Evolutionary conservation across 192 early-diverging fungal genomes (phyloP), one percentile per base, ranked within the genome.

Genomic region (Linnemannia exigua): DNA sequence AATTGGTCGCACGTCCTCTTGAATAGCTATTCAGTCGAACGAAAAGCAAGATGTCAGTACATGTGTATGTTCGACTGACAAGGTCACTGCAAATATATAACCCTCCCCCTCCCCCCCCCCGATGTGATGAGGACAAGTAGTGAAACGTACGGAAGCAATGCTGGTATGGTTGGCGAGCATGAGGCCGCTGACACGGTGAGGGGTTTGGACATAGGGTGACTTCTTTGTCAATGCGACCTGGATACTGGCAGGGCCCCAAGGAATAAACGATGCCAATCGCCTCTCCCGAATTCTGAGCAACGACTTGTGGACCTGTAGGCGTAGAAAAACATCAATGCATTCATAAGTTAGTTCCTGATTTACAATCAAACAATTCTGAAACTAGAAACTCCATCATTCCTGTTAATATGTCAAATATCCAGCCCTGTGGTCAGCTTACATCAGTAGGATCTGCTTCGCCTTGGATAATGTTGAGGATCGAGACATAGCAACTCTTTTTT

Each of bases 81-180:
- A n/a, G n/a, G n/a, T n/a, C n/a, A n/a, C n/a, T n/a, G n/a, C n/a
- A n/a, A n/a, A n/a, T n/a, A n/a, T n/a, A n/a, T n/a, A n/a, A n/a
- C n/a, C n/a, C n/a, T n/a, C n/a, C n/a, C n/a, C n/a, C n/a, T n/a
- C n/a, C n/a, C n/a, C n/a, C n/a, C n/a, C n/a, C n/a, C n/a, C 20
- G 48, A 5, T 25, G 44, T 46, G 22, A 0, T 9, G 52, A 25
- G n/a, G n/a, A n/a, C n/a, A n/a, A n/a, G n/a, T n/a, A n/a, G n/a
- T 3, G 51, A 28, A 12, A 47, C 70, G 66, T 71, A 80, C 77
- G n/a, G 80, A 79, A 46, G 79, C 58, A 44, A 84, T 75, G 81
- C 96, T 95, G 2, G 99, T 99, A 77, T 99, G 96, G 88, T 99
- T 99, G 17, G 99, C 99, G 72, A 99, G 89, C 99, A 99, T 99